These are phyloP conservation scores for Tricharina praecox DNA, from an alignment of 495 filamentous ascomycete genomes.

Conservation along the genomic window DNA sequence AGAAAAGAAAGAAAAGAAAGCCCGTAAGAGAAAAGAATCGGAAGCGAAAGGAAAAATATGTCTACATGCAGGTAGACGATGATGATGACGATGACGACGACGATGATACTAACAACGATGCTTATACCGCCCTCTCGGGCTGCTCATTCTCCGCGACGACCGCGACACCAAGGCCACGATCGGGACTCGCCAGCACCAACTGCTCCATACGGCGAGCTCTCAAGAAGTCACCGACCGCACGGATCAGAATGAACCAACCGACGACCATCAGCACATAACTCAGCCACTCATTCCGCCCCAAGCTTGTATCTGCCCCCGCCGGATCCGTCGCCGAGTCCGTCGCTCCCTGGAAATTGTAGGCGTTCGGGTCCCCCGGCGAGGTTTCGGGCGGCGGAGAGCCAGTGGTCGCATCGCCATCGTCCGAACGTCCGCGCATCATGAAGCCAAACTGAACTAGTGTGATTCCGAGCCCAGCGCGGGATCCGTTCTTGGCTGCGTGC, in stretches of 20 bases:
- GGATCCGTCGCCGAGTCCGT: slow-evolving; percentile 36
- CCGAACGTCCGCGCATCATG: slow-evolving; percentile 44
- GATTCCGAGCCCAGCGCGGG: slow-evolving; percentile 81
- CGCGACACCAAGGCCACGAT: slow-evolving; percentile 68
- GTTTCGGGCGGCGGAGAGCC: slow-evolving; percentile 35
- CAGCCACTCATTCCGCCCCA: slow-evolving; percentile 57
- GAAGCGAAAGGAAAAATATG: too few relatives aligned
- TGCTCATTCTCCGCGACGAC: slow-evolving; percentile 78
- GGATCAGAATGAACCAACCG: slow-evolving; percentile 92
- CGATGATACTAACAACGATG: too few relatives aligned
- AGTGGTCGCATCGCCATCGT: slow-evolving; percentile 30
- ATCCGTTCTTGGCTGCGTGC: slow-evolving; percentile 94
- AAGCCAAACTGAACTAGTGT: slow-evolving; percentile 95
- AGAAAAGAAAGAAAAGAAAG: background rate
- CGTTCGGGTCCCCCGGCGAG: slow-evolving; percentile 68
- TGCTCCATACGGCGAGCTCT: slow-evolving; percentile 77
- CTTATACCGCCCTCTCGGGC: slow-evolving; percentile 63
- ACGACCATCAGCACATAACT: slow-evolving; percentile 95
- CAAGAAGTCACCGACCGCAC: slow-evolving; percentile 74
- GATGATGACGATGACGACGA: too few relatives aligned
- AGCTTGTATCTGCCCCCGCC: slow-evolving; percentile 33
- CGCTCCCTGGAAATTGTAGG: slow-evolving; percentile 64
- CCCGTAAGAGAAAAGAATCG: background rate
- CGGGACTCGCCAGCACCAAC: slow-evolving; percentile 82
- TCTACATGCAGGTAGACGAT: too few relatives aligned